Evolutionary conservation across 768 basidiomycete species (phyloP).

Genomic region (Lanmaoa rubissima): DNA sequence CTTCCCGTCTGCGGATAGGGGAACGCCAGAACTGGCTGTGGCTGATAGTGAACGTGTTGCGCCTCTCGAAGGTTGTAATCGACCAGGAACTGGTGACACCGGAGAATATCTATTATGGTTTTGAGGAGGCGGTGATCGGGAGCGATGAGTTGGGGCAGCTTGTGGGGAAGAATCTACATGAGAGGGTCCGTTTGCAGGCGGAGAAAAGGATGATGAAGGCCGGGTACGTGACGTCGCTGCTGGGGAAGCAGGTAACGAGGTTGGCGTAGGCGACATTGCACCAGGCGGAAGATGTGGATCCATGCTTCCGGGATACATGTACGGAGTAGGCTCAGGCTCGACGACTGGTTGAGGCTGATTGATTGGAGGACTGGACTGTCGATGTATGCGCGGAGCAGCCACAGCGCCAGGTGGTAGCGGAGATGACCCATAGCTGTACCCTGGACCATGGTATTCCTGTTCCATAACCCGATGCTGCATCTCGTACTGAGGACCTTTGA

Average conservation of each 20-base stretch:
- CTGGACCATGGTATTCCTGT: constrained; percentile 66
- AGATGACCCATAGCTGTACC: constrained; percentile 25
- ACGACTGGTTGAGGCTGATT: constrained; percentile 29
- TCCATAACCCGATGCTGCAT: constrained; percentile 93
- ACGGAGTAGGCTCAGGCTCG: constrained; percentile 30
- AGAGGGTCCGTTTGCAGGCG: constrained; percentile 24
- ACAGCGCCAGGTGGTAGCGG: constrained; percentile 25
- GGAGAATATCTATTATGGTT: constrained; percentile 39
- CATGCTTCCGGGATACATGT: constrained; percentile 27
- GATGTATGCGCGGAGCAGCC: constrained; percentile 21
- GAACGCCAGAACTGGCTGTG: constrained; percentile 45
- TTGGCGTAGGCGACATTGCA: constrained; percentile 46
- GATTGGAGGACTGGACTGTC: constrained; percentile 27
- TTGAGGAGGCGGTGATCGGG: constrained; percentile 55
- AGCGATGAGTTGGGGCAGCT: constrained; percentile 38
- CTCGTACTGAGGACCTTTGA: constrained; percentile 89
- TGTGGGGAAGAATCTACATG: constrained; percentile 25
- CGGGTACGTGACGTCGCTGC: constrained; percentile 22
- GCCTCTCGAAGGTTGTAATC: constrained; percentile 33
- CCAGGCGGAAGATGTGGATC: constrained; percentile 54
- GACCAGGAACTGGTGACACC: constrained; percentile 24
- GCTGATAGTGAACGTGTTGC: constrained; percentile 73
- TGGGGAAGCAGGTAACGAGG: constrained; percentile 23
- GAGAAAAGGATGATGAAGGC: constrained; percentile 35
- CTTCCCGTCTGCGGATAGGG: constrained; percentile 45